phyloP scores from a whole-genome alignment of 2,329 filamentous ascomycete genomes.

The Phyllosticta citrichinensis region DNA sequence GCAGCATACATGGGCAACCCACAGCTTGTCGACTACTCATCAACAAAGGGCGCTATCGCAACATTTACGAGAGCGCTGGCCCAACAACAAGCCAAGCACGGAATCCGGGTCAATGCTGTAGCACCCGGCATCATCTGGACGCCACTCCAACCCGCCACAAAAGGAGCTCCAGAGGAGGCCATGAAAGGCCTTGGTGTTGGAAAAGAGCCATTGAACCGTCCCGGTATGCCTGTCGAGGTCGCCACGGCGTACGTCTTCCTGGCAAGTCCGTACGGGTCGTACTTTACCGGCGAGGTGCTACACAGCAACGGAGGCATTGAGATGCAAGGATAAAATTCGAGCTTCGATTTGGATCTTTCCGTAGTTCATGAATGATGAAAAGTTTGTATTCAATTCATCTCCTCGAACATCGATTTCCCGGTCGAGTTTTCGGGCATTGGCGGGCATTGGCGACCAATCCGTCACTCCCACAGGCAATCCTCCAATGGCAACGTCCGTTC shows the following conservation, averaged over 20 bases:
- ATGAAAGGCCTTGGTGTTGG: slow-evolving; percentile 18
- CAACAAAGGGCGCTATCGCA: slow-evolving; percentile 50
- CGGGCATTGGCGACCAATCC: not conserved
- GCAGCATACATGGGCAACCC: slow-evolving; percentile 44
- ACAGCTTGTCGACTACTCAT: slow-evolving; percentile 41
- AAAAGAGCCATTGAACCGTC: slow-evolving; percentile 17
- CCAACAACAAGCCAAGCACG: slow-evolving; percentile 44
- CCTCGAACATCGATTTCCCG: not conserved
- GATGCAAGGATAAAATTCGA: slow-evolving; percentile 15
- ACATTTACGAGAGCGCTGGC: slow-evolving; percentile 46
- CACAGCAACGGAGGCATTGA: slow-evolving; percentile 19
- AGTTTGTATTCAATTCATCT: not conserved
- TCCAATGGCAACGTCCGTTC: not conserved
- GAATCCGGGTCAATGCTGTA: slow-evolving; percentile 43
- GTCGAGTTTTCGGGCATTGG: too few relatives aligned
- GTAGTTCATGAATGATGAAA: not conserved
- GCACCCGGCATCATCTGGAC: slow-evolving; percentile 28
- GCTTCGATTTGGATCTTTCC: not conserved
- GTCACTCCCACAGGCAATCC: not conserved
- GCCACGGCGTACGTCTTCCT: slow-evolving; percentile 20
- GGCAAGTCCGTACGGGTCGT: slow-evolving; percentile 18
- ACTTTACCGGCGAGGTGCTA: slow-evolving; percentile 18
- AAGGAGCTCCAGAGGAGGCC: slow-evolving; percentile 22
- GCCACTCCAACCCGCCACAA: slow-evolving; percentile 33
- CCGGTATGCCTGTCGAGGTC: slow-evolving; percentile 23